Evolutionary conservation across 1,284 basidiomycete species (phyloP).

Genomic region (Flammula alnicola): DNA sequence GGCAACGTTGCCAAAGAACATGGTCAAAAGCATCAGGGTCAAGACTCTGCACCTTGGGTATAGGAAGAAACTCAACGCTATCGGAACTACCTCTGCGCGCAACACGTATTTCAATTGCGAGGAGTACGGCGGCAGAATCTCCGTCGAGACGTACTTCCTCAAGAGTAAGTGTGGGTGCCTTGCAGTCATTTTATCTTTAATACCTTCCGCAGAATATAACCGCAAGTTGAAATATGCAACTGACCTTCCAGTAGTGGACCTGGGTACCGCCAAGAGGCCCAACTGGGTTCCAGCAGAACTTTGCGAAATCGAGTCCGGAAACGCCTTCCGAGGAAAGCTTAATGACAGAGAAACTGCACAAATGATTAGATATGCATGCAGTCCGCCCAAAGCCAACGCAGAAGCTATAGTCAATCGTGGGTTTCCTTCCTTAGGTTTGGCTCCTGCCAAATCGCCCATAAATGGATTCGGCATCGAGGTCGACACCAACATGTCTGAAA

Average conservation of each 20-base stretch:
- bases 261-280: conserved; percentile 47
- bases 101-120: conserved; percentile 55
- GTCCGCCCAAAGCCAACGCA: conserved; percentile 61
- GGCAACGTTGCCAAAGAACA: conserved; percentile 45
- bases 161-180: conserved; percentile 45
- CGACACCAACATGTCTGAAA: conserved; percentile 56
- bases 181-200: background rate
- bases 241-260: conserved; percentile 65
- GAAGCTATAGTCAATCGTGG: conserved; percentile 59
- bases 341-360: conserved; percentile 54
- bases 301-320: conserved; percentile 64
- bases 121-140: conserved; percentile 52
- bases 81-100: conserved; percentile 50
- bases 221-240: conserved; percentile 51
- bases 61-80: conserved; percentile 51
- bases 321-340: conserved; percentile 58
- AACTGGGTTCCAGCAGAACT: conserved; percentile 68
- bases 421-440: conserved; percentile 56
- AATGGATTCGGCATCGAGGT: conserved; percentile 61
- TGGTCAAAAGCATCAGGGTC: conserved; percentile 60
- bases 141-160: conserved; percentile 66
- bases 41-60: conserved; percentile 60
- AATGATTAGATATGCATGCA: conserved; percentile 72
- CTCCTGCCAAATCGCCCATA: conserved; percentile 38
- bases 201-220: conserved; percentile 52